Evolutionary conservation across 2,329 filamentous ascomycete species (phyloP), one percentile per base, ranked within the genome.

Genomic region (Ophiostoma ulmi): DNA sequence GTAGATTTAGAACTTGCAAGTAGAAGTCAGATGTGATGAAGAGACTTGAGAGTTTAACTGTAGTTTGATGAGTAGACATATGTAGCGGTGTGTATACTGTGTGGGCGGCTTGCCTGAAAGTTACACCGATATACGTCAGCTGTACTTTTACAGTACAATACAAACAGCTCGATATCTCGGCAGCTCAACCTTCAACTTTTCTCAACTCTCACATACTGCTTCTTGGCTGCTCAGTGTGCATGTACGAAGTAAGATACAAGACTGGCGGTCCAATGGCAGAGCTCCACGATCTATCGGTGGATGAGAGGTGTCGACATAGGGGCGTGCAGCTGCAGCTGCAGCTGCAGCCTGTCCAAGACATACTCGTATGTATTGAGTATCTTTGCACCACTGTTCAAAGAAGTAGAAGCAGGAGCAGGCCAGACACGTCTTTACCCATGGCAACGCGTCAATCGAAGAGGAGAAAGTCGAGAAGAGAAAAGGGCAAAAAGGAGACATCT

Each of bases 211-310:
- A 31, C 58, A 63, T 7, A 14, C 52, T 58, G 22, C 52, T 26
- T 22, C 22, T 55, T 17, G 20, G 17, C 48, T 55, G 20, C 48
- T 17, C 58, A 63, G 58, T 31, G n/a, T 61, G 55, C 64, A 69
- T 70, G 63, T 69, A 31, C 31, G 31, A 31, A 31, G 26, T n/a
- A n/a, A n/a, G n/a, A 68, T 31, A 44, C 38, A 26, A 38, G 38
- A 17, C 11, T n/a, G 22, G 39, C 35, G 41, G 71, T 6, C 73
- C 73, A 74, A 74, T 74, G 61, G 55, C 39, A 69, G 69, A 35
- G 68, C 70, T 73, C 72, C 73, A 74, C 73, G 73, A 73, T 63
- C 6, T 11, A 39, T 11, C 48, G 22, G 61, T n/a, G 20, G 69
- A 44, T 64, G 38, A 22, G 55, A 38, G 22, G 22, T n/a, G 22